A percentile compares a stretch with the other conserved stretches of the same genome.
These are phyloP conservation scores for Wakefieldia striispora DNA, from an alignment of 768 basidiomycete species.

Conservation along the genomic window DNA sequence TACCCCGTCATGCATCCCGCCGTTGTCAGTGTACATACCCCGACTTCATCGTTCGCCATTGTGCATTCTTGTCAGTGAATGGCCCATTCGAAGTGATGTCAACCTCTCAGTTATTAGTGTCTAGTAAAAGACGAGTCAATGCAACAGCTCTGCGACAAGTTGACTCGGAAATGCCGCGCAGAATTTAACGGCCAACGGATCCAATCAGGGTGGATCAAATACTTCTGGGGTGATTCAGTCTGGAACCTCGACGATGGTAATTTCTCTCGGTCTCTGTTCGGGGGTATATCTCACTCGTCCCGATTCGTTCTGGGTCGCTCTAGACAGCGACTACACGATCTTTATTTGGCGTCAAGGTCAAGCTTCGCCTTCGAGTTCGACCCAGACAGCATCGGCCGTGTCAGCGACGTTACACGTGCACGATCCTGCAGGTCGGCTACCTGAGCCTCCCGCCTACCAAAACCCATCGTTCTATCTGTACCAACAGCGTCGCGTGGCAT, in stretches of 20 bases:
- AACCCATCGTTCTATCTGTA: constrained; percentile 76
- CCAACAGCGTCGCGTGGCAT: constrained; percentile 22
- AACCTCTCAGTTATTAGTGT: constrained; percentile 8
- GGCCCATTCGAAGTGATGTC: background rate
- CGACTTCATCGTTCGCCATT: constrained; percentile 68
- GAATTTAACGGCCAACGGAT: constrained; percentile 62
- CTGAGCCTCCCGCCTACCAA: constrained; percentile 57
- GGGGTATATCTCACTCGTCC: background rate
- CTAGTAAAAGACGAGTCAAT: constrained; percentile 70
- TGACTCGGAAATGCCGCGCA: constrained; percentile 61
- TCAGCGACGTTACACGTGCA: constrained; percentile 55
- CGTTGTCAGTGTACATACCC: constrained; percentile 75
- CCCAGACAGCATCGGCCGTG: constrained; percentile 9
- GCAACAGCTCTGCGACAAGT: constrained; percentile 61
- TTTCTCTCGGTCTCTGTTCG: constrained; percentile 8
- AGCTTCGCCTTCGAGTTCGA: constrained; percentile 34
- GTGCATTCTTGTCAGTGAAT: constrained; percentile 65
- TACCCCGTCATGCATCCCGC: constrained; percentile 35
- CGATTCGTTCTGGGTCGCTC: background rate
- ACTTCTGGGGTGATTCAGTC: constrained; percentile 71
- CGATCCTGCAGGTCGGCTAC: constrained; percentile 58
- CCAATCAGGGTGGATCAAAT: constrained; percentile 82
- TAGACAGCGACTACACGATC: constrained; percentile 87
- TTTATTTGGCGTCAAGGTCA: constrained; percentile 77
- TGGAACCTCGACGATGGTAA: constrained; percentile 92